Evolutionary conservation across 345 rosid genomes (phyloP).

Genomic region (Lepidium aucheri): DNA sequence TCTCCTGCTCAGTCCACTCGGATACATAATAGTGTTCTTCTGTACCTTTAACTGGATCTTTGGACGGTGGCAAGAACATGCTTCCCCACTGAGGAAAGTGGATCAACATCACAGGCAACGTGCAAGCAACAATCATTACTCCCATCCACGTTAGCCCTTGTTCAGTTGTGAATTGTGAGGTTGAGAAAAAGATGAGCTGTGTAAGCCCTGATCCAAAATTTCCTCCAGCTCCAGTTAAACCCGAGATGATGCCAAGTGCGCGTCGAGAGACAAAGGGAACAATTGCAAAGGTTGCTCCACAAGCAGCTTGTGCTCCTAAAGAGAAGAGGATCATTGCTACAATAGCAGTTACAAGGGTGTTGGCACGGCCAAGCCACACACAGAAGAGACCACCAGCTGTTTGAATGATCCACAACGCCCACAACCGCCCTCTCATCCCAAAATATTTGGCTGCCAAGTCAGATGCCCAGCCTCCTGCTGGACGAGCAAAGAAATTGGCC

Average conservation of each 20-base stretch:
- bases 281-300: slow-evolving; percentile 55
- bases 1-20: slow-evolving; percentile 41
- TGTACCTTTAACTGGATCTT: slow-evolving; percentile 25
- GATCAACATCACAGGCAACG: slow-evolving; percentile 34
- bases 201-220: slow-evolving; percentile 55
- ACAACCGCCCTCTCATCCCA: slow-evolving; percentile 52
- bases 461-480: slow-evolving; percentile 40
- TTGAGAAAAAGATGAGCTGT: slow-evolving; percentile 42
- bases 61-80: slow-evolving; percentile 43
- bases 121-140: slow-evolving; percentile 49
- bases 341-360: slow-evolving; percentile 26
- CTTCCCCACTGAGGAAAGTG: slow-evolving; percentile 68
- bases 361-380: slow-evolving; percentile 41
- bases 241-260: slow-evolving; percentile 45
- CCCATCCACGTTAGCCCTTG: slow-evolving; percentile 43
- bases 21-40: slow-evolving; percentile 40
- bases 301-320: slow-evolving; percentile 50
- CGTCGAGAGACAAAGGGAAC: slow-evolving; percentile 52
- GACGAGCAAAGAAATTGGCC: slow-evolving; percentile 53
- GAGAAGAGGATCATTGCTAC: slow-evolving; percentile 47
- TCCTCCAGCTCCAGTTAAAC: slow-evolving; percentile 51
- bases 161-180: slow-evolving; percentile 26
- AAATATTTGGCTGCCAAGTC: slow-evolving; percentile 33
- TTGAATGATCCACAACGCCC: slow-evolving; percentile 47
- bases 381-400: slow-evolving; percentile 49